Evolutionary conservation across 495 filamentous ascomycete species (phyloP), one percentile per base, ranked within the genome.

Genomic region (Penicillium tannophilum): DNA sequence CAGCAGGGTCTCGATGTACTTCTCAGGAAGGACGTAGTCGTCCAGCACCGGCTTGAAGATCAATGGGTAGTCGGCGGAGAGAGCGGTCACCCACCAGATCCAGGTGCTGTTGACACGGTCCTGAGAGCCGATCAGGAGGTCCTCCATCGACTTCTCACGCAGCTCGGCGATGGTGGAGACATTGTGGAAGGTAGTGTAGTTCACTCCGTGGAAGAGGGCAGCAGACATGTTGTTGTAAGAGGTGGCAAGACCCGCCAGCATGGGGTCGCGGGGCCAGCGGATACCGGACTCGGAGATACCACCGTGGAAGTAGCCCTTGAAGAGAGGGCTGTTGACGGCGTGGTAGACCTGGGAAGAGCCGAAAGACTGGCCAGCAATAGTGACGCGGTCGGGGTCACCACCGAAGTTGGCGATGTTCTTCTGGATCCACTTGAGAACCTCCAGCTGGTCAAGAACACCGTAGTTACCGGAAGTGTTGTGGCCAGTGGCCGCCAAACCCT

Each of bases 321-420:
- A 65, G 12, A 72, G 59, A 23, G 62, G 62, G 28, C 67, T 70
- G 50, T 72, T 69, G 35, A 72, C 60, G 16, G 65, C 62, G 52
- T 70, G 70, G 42, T 72, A 67, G 28, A 83, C 78, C 20, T 79
- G 76, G 7, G 79, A 79, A 35, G 72, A 71, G 11, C 67, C 69
- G 16, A 67, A 71, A 14, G 71, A 73, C 61, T 86, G 76, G 19
- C 84, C 86, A 64, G 79, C 81, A 33, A 86, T 73, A 5, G 75
- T 78, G 35, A 87, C 82, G 58, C 79, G 82, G 44, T 75, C 69
- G 2, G 86, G 46, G 52, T 82, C 76, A 16, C 79, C 79, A 33
- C 79, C 77, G 52, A 82, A 82, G 30, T 67, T 62, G 8, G 59
- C 35, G 12, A 75, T 75, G 43, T 73, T 61, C n/a, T 58, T 61